Base-by-base conservation (phyloP, 495 filamentous ascomycete genomes). In the Penicillium nucicola region DNA sequence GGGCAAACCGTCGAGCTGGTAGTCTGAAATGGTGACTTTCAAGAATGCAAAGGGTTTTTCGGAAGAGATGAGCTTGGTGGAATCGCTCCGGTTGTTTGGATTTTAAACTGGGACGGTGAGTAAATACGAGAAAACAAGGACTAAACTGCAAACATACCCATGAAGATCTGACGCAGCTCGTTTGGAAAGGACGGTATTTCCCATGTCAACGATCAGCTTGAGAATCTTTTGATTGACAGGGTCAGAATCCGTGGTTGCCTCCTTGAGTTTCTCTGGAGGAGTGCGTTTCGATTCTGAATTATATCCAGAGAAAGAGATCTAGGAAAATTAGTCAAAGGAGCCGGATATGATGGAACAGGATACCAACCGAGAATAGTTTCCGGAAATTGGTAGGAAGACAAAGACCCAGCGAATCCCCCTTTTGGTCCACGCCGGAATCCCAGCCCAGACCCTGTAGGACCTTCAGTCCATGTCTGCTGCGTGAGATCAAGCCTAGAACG, bases 1-100 rank as follows among this genome's bases (percentile, higher is more conserved):
- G 83, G 30, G 96, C 84, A 66, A 95, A 91, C 35, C 89, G 86
- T 35, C 92, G 85, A 41, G 90, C 84, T 5, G 82, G 83, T 18
- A 97, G 76, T 25, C 92, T 82, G 66, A 90, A 97, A 59, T 93
- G 89, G 54, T 96, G 90, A 42, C 81, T 84, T 70, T 96, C 93
- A n/a, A 98, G 76, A 28, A 97, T 71, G 28, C 74, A 77, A 75
- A 97, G 84, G 48, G 92, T 83, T 64, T 90, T 88, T 47, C 82
- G 83, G 72, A 96, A 97, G 30, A 97, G 76, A 28, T 76, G 72
- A 31, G 84, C 77, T 58, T 88, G 86, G 25, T 77, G 79, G 69
- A 98, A 97, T 12, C 81, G 80, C 6, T 84, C 74, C 2, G 84
- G 79, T 55, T 83, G 77, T 53, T 82, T 85, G 11, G 74, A 65